Conservation (phyloP, 345 rosid species). For the Raphanus sativus region DNA sequence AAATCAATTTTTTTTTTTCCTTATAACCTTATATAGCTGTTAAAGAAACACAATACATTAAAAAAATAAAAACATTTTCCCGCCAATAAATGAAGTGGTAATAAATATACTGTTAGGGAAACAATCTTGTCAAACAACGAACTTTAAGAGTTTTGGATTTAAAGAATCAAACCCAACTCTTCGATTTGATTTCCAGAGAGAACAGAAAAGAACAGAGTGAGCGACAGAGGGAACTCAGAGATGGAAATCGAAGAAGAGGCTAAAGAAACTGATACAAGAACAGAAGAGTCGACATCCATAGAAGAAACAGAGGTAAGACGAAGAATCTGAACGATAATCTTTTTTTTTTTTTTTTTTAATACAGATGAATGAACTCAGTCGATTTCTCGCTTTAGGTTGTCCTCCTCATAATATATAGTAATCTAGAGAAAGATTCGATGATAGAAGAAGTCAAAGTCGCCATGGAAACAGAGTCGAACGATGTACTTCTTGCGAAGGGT, state of each 20-base stretch:
- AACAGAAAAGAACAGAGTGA: not conserved
- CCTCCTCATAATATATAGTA: not conserved
- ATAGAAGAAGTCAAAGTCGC: not conserved
- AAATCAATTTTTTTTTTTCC: too few relatives aligned
- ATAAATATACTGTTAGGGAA: not conserved
- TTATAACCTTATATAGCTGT: too few relatives aligned
- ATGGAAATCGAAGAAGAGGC: not conserved
- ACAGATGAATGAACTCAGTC: not conserved
- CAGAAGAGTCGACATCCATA: not conserved
- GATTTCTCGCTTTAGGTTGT: not conserved
- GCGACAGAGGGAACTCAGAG: not conserved
- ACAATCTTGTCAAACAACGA: not conserved
- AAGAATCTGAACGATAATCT: not conserved
- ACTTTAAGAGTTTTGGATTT: not conserved
- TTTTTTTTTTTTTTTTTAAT: not conserved
- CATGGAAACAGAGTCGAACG: slow-evolving; percentile 1
- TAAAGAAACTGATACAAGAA: not conserved
- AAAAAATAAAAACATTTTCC: not conserved
- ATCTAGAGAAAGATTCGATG: not conserved
- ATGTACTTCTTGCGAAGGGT: not conserved
- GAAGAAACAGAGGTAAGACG: not conserved
- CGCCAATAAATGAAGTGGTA: not conserved
- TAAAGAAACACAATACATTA: not conserved
- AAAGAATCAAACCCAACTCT: not conserved
- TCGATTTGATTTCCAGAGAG: not conserved